These are phyloP conservation scores for Hypoxylon sp. DNA, from an alignment of 2,329 filamentous ascomycete genomes.

Conservation along the genomic window DNA sequence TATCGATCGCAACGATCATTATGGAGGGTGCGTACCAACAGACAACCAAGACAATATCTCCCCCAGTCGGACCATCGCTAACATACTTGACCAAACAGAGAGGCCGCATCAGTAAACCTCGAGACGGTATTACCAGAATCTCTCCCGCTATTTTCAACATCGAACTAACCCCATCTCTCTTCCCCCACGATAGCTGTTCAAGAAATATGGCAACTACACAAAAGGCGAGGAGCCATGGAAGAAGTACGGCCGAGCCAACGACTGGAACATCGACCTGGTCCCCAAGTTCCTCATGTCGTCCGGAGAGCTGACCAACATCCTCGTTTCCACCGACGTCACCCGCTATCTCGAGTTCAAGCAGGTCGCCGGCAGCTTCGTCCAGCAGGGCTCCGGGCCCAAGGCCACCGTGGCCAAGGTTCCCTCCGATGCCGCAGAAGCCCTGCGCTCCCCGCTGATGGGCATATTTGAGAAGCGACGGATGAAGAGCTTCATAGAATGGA, in stretches of 20 bases:
- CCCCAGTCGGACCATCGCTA: conserved; percentile 33
- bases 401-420: conserved; percentile 97
- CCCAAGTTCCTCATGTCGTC: conserved; percentile 99
- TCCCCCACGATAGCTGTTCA: conserved; percentile 74
- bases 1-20: conserved; percentile 98
- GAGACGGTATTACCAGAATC: conserved; percentile 75
- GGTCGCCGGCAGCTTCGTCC: conserved; percentile 95
- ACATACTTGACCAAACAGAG: conserved; percentile 65
- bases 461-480: conserved; percentile 97
- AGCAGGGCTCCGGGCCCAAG: conserved; percentile 84
- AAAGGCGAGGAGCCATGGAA: conserved; percentile 93
- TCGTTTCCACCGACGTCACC: conserved; percentile 94
- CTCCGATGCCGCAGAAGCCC: conserved; percentile 89
- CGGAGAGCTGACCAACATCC: conserved; percentile 97
- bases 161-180: conserved; percentile 28
- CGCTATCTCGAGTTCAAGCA: conserved; percentile 93
- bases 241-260: conserved; percentile 94
- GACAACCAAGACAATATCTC: conserved; percentile 16
- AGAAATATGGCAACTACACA: conserved; percentile 89
- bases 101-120: conserved; percentile 96
- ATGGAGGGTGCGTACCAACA: conserved; percentile 81
- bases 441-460: conserved; percentile 94
- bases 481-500: conserved; percentile 96
- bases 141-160: conserved; percentile 18
- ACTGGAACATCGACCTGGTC: conserved; percentile 99